A percentile compares a stretch with the other conserved stretches of the same genome.
These are phyloP conservation scores for Moniliophthora roreri DNA, from an alignment of 1,284 basidiomycete species.

Conservation along the genomic window DNA sequence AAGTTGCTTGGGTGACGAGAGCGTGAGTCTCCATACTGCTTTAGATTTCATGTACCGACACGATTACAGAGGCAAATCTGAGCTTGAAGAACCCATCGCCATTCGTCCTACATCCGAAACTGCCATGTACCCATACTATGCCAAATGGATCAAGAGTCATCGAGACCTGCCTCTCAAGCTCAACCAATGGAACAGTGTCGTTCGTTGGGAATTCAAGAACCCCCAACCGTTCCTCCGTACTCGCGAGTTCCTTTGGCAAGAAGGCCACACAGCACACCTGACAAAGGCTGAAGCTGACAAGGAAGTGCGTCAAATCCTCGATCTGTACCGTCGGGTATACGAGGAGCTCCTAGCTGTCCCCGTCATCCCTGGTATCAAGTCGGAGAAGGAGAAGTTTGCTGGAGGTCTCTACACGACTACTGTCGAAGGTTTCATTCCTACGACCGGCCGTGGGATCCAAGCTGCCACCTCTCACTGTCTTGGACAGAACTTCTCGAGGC, in stretches of 20 bases:
- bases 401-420: conserved; percentile 98
- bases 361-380: conserved; percentile 95
- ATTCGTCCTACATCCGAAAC: conserved; percentile 43
- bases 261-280: conserved; percentile 96
- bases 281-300: conserved; percentile 87
- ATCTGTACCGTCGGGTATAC: conserved; percentile 95
- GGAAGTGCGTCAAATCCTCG: conserved; percentile 93
- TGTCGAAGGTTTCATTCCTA: conserved; percentile 97
- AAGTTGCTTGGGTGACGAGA: conserved; percentile 98
- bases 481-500: conserved; percentile 96
- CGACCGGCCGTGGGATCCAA: conserved; percentile 97
- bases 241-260: conserved; percentile 99
- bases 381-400: conserved; percentile 99
- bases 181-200: conserved; percentile 99
- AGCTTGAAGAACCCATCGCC: conserved; percentile 96
- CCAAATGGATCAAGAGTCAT: conserved; percentile 98
- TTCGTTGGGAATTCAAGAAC: conserved; percentile 99
- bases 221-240: conserved; percentile 99
- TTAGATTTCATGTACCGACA: neutral
- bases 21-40: conserved; percentile 61
- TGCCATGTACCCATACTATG: conserved; percentile 63
- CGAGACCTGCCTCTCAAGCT: conserved; percentile 96
- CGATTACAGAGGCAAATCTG: conserved; percentile 74
- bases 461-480: conserved; percentile 97
- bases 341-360: conserved; percentile 97